Conservation (phyloP, 306 rosid genomes). For the Adenanthera pavonina region DNA sequence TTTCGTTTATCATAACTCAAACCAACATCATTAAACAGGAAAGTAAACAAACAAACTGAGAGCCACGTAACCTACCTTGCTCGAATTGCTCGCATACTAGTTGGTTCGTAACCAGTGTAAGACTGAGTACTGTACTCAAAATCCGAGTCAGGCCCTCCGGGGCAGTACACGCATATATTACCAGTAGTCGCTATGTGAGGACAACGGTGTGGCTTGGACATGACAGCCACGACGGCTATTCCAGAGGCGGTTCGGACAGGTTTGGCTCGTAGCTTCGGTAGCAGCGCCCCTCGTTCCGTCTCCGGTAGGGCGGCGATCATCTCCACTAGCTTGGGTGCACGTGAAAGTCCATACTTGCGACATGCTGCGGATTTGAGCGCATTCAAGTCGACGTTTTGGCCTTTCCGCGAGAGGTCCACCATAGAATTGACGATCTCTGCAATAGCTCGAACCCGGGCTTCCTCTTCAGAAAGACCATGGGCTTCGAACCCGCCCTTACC, state of each 20-base stretch:
- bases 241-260: conserved; percentile 97
- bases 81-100: conserved; percentile 98
- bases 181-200: conserved; percentile 98
- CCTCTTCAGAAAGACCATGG: conserved; percentile 87
- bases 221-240: conserved; percentile 94
- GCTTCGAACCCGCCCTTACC: conserved; percentile 88
- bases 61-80: conserved; percentile 62
- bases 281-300: conserved; percentile 79
- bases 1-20: neutral
- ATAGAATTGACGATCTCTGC: conserved; percentile 90
- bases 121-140: conserved; percentile 98
- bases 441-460: conserved; percentile 92
- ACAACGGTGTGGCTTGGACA: conserved; percentile 97
- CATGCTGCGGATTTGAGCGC: conserved; percentile 90
- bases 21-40: neutral
- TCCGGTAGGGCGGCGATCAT: conserved; percentile 96
- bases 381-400: conserved; percentile 87
- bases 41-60: neutral
- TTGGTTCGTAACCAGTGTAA: conserved; percentile 97
- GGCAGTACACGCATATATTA: conserved; percentile 95
- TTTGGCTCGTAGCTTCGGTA: conserved; percentile 94
- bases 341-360: conserved; percentile 94
- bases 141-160: conserved; percentile 96
- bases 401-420: conserved; percentile 88
- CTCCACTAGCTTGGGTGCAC: conserved; percentile 95